A percentile compares a stretch with the other conserved stretches of the same genome.
Conservation (phyloP, 2,329 filamentous ascomycete genomes). For the Phyllosticta citribraziliensis region DNA sequence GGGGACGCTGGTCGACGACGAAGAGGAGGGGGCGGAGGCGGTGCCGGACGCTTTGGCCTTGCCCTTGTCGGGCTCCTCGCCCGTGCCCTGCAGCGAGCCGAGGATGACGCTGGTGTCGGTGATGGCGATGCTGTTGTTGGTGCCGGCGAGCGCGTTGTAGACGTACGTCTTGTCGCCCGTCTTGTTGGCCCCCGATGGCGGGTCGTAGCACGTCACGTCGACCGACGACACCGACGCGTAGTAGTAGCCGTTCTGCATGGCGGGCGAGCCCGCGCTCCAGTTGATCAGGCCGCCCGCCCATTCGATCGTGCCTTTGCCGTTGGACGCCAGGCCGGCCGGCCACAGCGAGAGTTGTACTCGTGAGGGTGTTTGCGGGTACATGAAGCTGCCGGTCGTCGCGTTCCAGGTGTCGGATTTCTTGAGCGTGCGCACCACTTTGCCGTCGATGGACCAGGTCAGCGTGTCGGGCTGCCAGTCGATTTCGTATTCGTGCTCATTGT, state of each 20-base stretch:
- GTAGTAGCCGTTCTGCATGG: constrained; percentile 86
- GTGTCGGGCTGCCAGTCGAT: constrained; percentile 84
- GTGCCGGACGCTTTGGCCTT: constrained; percentile 19
- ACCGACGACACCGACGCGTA: constrained; percentile 72
- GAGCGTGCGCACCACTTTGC: constrained; percentile 62
- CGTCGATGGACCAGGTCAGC: constrained; percentile 82
- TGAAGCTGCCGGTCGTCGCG: constrained; percentile 65
- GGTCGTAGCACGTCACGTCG: constrained; percentile 76
- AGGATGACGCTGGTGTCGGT: constrained; percentile 66
- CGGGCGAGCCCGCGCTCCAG: constrained; percentile 57
- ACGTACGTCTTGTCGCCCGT: constrained; percentile 57
- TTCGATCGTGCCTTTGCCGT: constrained; percentile 72
- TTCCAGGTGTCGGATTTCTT: constrained; percentile 80
- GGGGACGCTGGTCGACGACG: constrained; percentile 17
- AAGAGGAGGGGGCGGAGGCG: constrained; percentile 18
- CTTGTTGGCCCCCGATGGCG: constrained; percentile 59
- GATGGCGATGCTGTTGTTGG: constrained; percentile 69
- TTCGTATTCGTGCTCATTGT: constrained; percentile 79
- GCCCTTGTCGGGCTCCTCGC: constrained; percentile 39
- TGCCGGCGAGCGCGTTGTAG: constrained; percentile 55
- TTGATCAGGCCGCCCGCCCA: constrained; percentile 90
- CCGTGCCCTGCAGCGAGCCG: constrained; percentile 70
- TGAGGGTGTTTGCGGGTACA: constrained; percentile 83
- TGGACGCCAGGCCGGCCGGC: constrained; percentile 75
- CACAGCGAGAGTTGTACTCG: constrained; percentile 91